Evolutionary conservation across 192 early-diverging fungal species (phyloP).

Genomic region (Pilaira anomala): DNA sequence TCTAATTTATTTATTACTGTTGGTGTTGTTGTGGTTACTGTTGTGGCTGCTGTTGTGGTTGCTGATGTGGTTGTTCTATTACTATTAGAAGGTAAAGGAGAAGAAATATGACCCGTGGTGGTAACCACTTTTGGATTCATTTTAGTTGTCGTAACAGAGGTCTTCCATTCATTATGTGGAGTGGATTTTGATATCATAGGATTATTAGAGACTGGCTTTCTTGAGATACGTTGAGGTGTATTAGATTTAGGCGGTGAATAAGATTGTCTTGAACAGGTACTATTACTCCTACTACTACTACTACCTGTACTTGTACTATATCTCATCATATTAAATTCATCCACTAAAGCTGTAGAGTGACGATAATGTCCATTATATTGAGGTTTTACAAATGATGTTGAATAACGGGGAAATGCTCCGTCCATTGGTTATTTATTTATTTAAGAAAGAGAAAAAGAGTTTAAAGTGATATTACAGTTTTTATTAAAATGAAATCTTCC

Average conservation of each 20-base stretch:
- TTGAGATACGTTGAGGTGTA: background rate
- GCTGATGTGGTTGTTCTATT: background rate
- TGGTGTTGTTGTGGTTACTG: background rate
- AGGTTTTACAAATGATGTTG: background rate
- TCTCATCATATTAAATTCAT: background rate
- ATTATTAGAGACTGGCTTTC: background rate
- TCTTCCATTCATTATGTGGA: too few species aligned
- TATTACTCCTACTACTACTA: too few species aligned
- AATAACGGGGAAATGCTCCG: conserved; percentile 13
- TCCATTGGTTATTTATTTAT: background rate
- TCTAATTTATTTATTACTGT: background rate
- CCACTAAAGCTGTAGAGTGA: conserved; percentile 1
- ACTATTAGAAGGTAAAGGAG: too few species aligned
- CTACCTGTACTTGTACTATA: too few species aligned
- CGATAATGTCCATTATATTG: conserved; percentile 10
- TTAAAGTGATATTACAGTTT: background rate
- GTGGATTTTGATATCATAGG: too few species aligned
- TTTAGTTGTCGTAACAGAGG: background rate
- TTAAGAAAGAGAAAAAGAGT: background rate
- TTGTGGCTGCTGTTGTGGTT: background rate
- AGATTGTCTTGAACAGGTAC: background rate
- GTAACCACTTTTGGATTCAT: too few species aligned
- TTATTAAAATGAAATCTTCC: conserved; percentile 11
- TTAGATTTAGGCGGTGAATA: background rate
- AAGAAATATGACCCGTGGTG: too few species aligned